Conservation (phyloP, 345 rosid species). For the Citrus cavaleriei region DNA sequence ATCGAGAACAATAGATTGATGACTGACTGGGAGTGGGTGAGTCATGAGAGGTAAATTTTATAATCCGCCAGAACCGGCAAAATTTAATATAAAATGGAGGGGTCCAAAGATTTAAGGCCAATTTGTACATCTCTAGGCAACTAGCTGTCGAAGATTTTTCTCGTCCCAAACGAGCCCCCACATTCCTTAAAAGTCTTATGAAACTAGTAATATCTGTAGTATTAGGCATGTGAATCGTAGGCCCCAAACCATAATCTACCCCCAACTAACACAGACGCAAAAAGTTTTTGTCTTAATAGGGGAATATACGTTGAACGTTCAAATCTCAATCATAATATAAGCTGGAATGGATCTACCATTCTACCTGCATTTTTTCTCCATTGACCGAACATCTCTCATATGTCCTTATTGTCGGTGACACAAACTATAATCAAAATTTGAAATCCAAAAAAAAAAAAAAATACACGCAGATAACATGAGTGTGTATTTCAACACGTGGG, state of each 20-base stretch:
- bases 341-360: not conserved
- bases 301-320: conserved; percentile 3
- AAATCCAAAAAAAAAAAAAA: not conserved
- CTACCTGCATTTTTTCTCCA: not conserved
- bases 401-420: not conserved
- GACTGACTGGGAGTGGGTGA: not conserved
- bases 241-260: conserved; percentile 13
- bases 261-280: not conserved
- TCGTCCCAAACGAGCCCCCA: conserved; percentile 19
- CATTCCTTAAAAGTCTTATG: conserved; percentile 1
- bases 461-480: not conserved
- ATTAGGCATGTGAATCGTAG: conserved; percentile 18
- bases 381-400: not conserved
- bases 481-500: not conserved
- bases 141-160: conserved; percentile 10
- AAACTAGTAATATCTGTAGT: not conserved
- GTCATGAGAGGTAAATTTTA: not conserved
- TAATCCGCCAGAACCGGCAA: not conserved
- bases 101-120: not conserved
- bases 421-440: not conserved
- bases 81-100: not conserved
- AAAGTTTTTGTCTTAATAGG: not conserved
- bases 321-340: not conserved
- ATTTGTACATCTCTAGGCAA: not conserved
- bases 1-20: not conserved